These are phyloP conservation scores for Omphalea diandra DNA, from an alignment of 441 rosid genomes.

Conservation along the genomic window DNA sequence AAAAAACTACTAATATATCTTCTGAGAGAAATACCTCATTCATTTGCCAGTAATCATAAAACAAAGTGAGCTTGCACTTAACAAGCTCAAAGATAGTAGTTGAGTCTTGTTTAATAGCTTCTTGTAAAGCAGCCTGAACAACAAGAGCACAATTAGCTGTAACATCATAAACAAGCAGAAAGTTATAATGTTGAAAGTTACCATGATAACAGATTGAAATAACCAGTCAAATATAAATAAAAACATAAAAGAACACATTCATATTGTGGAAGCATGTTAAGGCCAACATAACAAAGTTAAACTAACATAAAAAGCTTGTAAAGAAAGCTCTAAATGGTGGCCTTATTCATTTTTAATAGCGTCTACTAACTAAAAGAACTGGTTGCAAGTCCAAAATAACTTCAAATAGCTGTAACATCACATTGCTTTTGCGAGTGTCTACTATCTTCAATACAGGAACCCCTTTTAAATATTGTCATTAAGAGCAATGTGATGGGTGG, in stretches of 20 bases:
- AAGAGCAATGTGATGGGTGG: too few species aligned
- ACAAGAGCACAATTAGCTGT: constrained; percentile 19
- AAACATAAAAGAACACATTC: not conserved
- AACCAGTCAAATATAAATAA: constrained; percentile 1
- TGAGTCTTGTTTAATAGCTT: constrained; percentile 38
- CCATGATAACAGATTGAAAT: constrained; percentile 2
- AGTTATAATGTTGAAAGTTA: not conserved
- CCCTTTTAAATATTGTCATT: too few species aligned
- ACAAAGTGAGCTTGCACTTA: constrained; percentile 73
- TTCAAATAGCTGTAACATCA: too few species aligned
- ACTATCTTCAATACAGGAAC: too few species aligned
- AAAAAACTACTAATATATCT: not conserved
- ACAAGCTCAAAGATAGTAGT: constrained; percentile 58
- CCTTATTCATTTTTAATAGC: too few species aligned
- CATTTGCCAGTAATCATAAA: constrained; percentile 90
- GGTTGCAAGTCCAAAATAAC: too few species aligned
- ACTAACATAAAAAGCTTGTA: not conserved
- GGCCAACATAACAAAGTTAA: not conserved
- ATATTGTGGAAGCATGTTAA: not conserved
- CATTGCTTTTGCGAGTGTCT: too few species aligned
- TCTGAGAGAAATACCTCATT: constrained; percentile 58
- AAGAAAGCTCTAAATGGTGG: not conserved
- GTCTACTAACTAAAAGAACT: too few species aligned
- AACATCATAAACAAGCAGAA: constrained; percentile 3
- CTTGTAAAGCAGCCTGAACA: constrained; percentile 54